Conservation (phyloP, 2,329 filamentous ascomycete species). For the Aspergillus udagawae region DNA sequence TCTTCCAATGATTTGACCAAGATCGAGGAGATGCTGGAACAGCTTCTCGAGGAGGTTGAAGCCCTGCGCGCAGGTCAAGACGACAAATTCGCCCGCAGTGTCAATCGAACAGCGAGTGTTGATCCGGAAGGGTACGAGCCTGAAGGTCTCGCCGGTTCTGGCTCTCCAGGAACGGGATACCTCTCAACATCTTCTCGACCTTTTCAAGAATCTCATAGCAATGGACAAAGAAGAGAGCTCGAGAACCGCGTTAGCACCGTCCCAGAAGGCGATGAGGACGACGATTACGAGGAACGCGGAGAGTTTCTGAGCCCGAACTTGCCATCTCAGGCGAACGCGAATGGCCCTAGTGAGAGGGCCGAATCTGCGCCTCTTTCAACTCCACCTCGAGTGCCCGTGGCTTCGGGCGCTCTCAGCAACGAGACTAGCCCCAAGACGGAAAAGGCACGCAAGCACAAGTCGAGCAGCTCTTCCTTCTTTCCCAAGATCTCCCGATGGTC, state of each 20-base stretch:
- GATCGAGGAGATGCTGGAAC: constrained; percentile 88
- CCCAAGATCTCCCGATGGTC: constrained; percentile 97
- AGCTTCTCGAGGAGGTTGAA: constrained; percentile 88
- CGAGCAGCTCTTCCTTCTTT: constrained; percentile 73
- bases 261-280: constrained; percentile 75
- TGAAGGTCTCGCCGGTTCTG: constrained; percentile 73
- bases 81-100: constrained; percentile 25
- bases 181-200: constrained; percentile 55
- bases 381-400: constrained; percentile 41
- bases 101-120: constrained; percentile 46
- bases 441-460: constrained; percentile 84
- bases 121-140: constrained; percentile 79
- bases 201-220: constrained; percentile 34
- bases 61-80: constrained; percentile 62
- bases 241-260: constrained; percentile 89
- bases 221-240: constrained; percentile 53
- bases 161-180: constrained; percentile 67
- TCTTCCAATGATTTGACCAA: constrained; percentile 81
- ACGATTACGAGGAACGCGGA: constrained; percentile 51
- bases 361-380: constrained; percentile 44
- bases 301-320: constrained; percentile 54
- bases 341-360: constrained; percentile 34
- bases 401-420: constrained; percentile 56
- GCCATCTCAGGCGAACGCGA: constrained; percentile 56
- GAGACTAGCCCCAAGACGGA: constrained; percentile 73